phyloP scores from a whole-genome alignment of 139 green algal genomes.

The Raphidocelis subcapitata region DNA sequence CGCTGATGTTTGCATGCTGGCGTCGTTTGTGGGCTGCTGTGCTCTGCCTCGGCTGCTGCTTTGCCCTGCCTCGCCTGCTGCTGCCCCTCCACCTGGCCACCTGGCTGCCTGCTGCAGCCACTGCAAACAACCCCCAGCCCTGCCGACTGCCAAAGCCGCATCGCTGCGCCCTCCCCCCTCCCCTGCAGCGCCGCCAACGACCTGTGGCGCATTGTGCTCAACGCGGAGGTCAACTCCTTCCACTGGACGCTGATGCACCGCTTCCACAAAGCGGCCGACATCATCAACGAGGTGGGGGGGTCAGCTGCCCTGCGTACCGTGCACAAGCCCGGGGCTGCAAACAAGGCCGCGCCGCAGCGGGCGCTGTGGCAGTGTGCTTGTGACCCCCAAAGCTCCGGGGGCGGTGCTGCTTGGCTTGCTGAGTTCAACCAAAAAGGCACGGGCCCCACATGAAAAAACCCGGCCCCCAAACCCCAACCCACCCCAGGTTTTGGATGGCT shows the following conservation, averaged over 20 bases:
- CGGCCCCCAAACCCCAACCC: not conserved
- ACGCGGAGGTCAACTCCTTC: constrained; percentile 69
- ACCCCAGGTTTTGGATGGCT: constrained; percentile 33
- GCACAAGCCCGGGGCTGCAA: too few species aligned
- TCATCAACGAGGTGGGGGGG: constrained; percentile 64
- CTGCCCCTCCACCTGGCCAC: not conserved
- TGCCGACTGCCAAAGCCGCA: not conserved
- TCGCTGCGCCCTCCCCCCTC: not conserved
- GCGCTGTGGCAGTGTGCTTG: too few species aligned
- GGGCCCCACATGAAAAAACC: too few species aligned
- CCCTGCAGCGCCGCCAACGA: constrained; percentile 62
- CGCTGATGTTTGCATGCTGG: too few species aligned
- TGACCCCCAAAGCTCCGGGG: too few species aligned
- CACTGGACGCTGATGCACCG: constrained; percentile 96
- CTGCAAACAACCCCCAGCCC: not conserved
- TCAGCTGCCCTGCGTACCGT: too few species aligned
- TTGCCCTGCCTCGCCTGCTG: not conserved
- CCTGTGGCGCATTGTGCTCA: constrained; percentile 73
- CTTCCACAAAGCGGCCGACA: constrained; percentile 89
- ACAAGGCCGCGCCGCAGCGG: too few species aligned
- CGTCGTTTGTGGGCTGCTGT: too few species aligned
- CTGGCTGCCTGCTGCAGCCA: not conserved
- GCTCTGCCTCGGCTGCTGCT: too few species aligned
- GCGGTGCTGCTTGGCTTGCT: too few species aligned
- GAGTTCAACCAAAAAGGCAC: too few species aligned